Conservation (phyloP, 495 filamentous ascomycete species). For the Hyaloscypha finlandica region DNA sequence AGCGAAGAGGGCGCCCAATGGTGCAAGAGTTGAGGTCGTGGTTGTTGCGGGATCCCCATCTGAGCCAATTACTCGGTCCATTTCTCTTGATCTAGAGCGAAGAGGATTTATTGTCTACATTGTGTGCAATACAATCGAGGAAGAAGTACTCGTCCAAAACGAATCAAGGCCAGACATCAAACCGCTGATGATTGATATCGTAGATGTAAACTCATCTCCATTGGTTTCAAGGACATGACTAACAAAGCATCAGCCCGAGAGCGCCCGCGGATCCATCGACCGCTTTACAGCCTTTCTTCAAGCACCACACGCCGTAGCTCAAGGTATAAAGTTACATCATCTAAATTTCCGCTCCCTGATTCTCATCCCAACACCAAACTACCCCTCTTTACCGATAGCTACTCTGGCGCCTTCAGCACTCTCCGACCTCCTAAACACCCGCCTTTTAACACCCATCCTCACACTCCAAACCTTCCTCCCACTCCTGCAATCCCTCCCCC, state of each 20-base stretch:
- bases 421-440: conserved; percentile 87
- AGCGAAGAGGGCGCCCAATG: conserved; percentile 75
- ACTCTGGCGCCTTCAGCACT: conserved; percentile 79
- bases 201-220: conserved; percentile 54
- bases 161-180: conserved; percentile 78
- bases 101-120: conserved; percentile 93
- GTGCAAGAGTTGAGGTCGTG: conserved; percentile 86
- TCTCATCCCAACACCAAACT: conserved; percentile 70
- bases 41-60: conserved; percentile 82
- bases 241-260: conserved; percentile 43
- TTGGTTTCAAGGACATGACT: conserved; percentile 13
- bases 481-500: conserved; percentile 56
- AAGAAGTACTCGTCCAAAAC: conserved; percentile 76
- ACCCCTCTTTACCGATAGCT: conserved; percentile 75
- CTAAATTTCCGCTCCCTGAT: conserved; percentile 77
- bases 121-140: conserved; percentile 74
- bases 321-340: conserved; percentile 70
- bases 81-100: conserved; percentile 83
- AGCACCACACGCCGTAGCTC: conserved; percentile 68
- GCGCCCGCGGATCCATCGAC: conserved; percentile 60
- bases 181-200: conserved; percentile 80
- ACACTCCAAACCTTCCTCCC: conserved; percentile 86
- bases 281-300: conserved; percentile 68
- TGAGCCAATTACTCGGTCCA: conserved; percentile 75
- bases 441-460: conserved; percentile 88